A percentile compares a stretch with the other conserved stretches of the same genome.
Conservation (phyloP, 345 rosid genomes). For the Eucalyptus rudis region DNA sequence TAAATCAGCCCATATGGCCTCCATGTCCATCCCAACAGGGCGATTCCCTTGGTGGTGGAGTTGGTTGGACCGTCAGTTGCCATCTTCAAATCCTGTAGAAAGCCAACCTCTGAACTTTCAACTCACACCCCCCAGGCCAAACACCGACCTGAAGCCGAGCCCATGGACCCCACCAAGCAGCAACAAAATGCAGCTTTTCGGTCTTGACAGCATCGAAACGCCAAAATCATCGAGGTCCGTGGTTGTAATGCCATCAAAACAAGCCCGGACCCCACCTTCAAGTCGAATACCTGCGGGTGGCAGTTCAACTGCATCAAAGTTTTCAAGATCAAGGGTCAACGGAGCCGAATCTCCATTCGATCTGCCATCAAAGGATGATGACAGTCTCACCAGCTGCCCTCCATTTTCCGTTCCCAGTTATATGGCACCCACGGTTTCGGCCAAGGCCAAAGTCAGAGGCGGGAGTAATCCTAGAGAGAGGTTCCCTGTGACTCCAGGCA, state of each 20-base stretch:
- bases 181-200: conserved; percentile 12
- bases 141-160: conserved; percentile 40
- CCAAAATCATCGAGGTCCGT: conserved; percentile 66
- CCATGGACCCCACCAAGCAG: conserved; percentile 37
- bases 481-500: conserved; percentile 40
- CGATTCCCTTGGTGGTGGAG: conserved; percentile 98
- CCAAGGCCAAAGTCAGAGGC: conserved; percentile 74
- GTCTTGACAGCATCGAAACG: conserved; percentile 42
- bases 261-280: conserved; percentile 33
- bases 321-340: conserved; percentile 44
- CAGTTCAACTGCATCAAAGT: conserved; percentile 22
- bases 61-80: conserved; percentile 68
- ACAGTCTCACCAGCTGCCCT: conserved; percentile 85
- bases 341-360: conserved; percentile 48
- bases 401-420: conserved; percentile 89
- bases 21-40: conserved; percentile 32
- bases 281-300: conserved; percentile 1
- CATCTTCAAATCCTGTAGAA: conserved; percentile 25
- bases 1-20: conserved; percentile 30
- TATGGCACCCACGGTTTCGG: conserved; percentile 75
- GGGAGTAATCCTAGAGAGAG: conserved; percentile 61
- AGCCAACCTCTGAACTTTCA: conserved; percentile 24
- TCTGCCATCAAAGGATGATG: conserved; percentile 64
- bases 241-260: conserved; percentile 24
- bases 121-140: conserved; percentile 44